Percentiles rank a stretch among this genome's conserved stretches.
Conservation (phyloP, 2,329 filamentous ascomycete species). For the Fusarium zealandicum region DNA sequence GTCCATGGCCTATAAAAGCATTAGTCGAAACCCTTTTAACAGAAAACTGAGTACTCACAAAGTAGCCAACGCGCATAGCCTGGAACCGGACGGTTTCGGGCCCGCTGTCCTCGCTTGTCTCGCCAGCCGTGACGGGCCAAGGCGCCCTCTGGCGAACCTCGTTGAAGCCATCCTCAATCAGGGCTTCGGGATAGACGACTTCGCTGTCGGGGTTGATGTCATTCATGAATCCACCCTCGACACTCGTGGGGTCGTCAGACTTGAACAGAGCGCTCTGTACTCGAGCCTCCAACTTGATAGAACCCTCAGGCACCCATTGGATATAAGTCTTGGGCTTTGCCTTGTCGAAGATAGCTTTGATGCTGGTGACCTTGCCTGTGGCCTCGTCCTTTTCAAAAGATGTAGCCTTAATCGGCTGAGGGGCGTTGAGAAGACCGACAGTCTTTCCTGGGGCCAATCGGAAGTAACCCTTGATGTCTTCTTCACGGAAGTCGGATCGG, state of each 20-base stretch:
- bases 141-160: slow-evolving; percentile 77
- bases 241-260: slow-evolving; percentile 79
- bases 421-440: slow-evolving; percentile 76
- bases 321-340: slow-evolving; percentile 83
- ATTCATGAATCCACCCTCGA: slow-evolving; percentile 80
- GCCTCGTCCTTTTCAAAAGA: slow-evolving; percentile 72
- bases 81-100: slow-evolving; percentile 87
- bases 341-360: slow-evolving; percentile 71
- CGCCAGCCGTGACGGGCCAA: slow-evolving; percentile 81
- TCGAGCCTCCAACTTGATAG: slow-evolving; percentile 75
- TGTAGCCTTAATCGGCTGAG: slow-evolving; percentile 74
- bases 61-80: slow-evolving; percentile 87
- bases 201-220: slow-evolving; percentile 88
- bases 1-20: slow-evolving; percentile 68
- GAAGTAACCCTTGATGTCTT: slow-evolving; percentile 79
- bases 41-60: slow-evolving; percentile 56
- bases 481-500: slow-evolving; percentile 78
- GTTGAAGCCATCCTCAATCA: slow-evolving; percentile 84
- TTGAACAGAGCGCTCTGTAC: slow-evolving; percentile 87
- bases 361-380: slow-evolving; percentile 70
- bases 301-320: slow-evolving; percentile 82
- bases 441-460: slow-evolving; percentile 79
- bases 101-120: slow-evolving; percentile 68
- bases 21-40: slow-evolving; percentile 15
- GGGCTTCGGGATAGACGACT: slow-evolving; percentile 76